Evolutionary conservation across 2,329 filamentous ascomycete genomes (phyloP).

Genomic region (Aspergillus latus): DNA sequence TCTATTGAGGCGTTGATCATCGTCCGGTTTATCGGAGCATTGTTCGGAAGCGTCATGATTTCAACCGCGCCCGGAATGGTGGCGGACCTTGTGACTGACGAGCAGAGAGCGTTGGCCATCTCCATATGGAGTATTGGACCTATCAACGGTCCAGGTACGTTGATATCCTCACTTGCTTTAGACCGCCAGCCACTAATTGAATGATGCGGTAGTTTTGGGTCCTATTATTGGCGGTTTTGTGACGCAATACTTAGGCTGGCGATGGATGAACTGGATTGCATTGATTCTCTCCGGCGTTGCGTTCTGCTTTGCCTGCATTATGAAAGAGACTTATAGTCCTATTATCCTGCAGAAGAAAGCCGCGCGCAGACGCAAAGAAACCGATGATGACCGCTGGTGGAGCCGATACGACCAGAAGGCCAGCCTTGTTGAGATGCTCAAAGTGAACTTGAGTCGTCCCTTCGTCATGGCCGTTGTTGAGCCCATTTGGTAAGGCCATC

Average conservation of each 20-base stretch:
- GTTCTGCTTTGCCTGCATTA: slow-evolving; percentile 57
- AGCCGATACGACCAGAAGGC: slow-evolving; percentile 74
- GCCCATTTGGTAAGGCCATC: slow-evolving; percentile 68
- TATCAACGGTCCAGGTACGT: slow-evolving; percentile 67
- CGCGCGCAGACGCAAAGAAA: slow-evolving; percentile 63
- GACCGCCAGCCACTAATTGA: slow-evolving; percentile 3
- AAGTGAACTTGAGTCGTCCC: slow-evolving; percentile 73
- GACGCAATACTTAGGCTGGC: slow-evolving; percentile 70
- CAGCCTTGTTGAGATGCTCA: slow-evolving; percentile 65
- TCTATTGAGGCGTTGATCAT: slow-evolving; percentile 69
- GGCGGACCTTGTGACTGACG: slow-evolving; percentile 77
- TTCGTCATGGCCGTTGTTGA: slow-evolving; percentile 76
- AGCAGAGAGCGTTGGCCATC: slow-evolving; percentile 78
- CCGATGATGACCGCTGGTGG: slow-evolving; percentile 72
- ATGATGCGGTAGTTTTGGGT: slow-evolving; percentile 47
- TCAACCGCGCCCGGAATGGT: slow-evolving; percentile 80
- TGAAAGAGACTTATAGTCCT: slow-evolving; percentile 76
- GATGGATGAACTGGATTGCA: slow-evolving; percentile 82
- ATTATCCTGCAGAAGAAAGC: slow-evolving; percentile 67
- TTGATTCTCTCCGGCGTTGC: slow-evolving; percentile 69
- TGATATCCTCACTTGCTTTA: not conserved
- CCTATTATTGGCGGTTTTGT: slow-evolving; percentile 80
- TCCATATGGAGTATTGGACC: slow-evolving; percentile 81
- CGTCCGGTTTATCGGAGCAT: slow-evolving; percentile 69
- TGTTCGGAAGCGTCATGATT: slow-evolving; percentile 77